Conservation (phyloP, 2,329 filamentous ascomycete genomes). For the Epichloe bromicola region DNA sequence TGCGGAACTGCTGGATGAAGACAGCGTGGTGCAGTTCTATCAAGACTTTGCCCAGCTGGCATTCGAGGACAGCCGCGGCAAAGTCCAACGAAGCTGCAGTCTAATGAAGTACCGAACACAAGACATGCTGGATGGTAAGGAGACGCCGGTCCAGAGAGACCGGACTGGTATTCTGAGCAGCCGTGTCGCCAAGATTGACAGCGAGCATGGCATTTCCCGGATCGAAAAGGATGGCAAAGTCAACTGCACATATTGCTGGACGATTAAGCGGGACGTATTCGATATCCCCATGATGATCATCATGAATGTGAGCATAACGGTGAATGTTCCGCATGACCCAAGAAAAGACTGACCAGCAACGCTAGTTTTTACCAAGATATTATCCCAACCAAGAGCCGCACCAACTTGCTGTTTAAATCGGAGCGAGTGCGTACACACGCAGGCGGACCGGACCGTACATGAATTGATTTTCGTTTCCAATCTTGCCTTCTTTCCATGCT, state of each 20-base stretch:
- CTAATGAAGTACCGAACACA: conserved; percentile 82
- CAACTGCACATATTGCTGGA: conserved; percentile 93
- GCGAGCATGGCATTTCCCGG: conserved; percentile 67
- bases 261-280: conserved; percentile 90
- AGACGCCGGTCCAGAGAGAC: conserved; percentile 33
- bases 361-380: conserved; percentile 46
- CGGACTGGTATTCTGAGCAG: conserved; percentile 39
- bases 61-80: conserved; percentile 80
- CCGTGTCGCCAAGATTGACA: conserved; percentile 49
- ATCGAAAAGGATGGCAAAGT: conserved; percentile 83
- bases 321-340: not conserved
- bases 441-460: not conserved
- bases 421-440: not conserved
- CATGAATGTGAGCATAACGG: conserved; percentile 67
- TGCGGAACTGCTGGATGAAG: conserved; percentile 84
- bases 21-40: conserved; percentile 87
- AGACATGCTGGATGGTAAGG: conserved; percentile 35
- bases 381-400: conserved; percentile 43
- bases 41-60: conserved; percentile 89
- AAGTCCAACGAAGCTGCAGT: conserved; percentile 70
- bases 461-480: not conserved
- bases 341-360: conserved; percentile 9
- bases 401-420: conserved; percentile 39
- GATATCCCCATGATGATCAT: conserved; percentile 98
- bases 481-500: not conserved